Conservation (phyloP, 2,329 filamentous ascomycete species). For the Sporothrix luriei region DNA sequence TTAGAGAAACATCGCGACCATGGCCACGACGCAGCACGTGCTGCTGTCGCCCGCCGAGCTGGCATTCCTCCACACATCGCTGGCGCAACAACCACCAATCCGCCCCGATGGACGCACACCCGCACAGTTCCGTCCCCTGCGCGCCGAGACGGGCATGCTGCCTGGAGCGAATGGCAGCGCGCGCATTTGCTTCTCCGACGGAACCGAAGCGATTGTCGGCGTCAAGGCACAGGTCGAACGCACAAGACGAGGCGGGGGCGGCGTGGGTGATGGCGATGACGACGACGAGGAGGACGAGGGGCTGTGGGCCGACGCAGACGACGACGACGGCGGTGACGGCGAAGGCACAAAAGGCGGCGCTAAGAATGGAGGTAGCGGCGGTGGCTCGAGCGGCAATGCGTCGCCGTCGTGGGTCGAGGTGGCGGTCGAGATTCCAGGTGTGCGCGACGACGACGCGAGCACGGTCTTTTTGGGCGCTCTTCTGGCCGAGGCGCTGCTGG, state of each 20-base stretch:
- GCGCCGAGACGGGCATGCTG: slow-evolving; percentile 86
- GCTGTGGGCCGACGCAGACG: slow-evolving; percentile 27
- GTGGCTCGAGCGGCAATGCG: slow-evolving; percentile 40
- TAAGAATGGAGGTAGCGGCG: slow-evolving; percentile 39
- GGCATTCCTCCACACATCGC: slow-evolving; percentile 88
- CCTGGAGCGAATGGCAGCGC: slow-evolving; percentile 90
- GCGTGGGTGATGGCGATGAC: slow-evolving; percentile 38
- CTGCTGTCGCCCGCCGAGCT: slow-evolving; percentile 94
- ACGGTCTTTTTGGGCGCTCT: slow-evolving; percentile 87
- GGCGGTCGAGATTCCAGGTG: slow-evolving; percentile 86
- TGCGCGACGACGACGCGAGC: slow-evolving; percentile 85
- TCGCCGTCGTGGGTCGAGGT: slow-evolving; percentile 74
- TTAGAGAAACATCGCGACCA: slow-evolving; percentile 41
- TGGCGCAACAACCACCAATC: slow-evolving; percentile 78
- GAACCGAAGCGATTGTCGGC: slow-evolving; percentile 92
- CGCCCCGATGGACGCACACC: slow-evolving; percentile 82
- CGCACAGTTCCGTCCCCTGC: slow-evolving; percentile 85
- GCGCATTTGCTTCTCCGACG: slow-evolving; percentile 90
- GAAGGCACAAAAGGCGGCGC: slow-evolving; percentile 30
- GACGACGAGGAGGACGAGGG: slow-evolving; percentile 21
- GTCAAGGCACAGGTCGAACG: slow-evolving; percentile 93
- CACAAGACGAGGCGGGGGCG: slow-evolving; percentile 49
- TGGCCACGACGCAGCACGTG: slow-evolving; percentile 68
- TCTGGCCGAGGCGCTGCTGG: slow-evolving; percentile 82
- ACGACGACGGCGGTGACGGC: slow-evolving; percentile 36